A percentile compares a stretch with the other conserved stretches of the same genome.
These are phyloP conservation scores for Corniculantispora saksenae DNA, from an alignment of 2,329 filamentous ascomycete species.

Conservation along the genomic window DNA sequence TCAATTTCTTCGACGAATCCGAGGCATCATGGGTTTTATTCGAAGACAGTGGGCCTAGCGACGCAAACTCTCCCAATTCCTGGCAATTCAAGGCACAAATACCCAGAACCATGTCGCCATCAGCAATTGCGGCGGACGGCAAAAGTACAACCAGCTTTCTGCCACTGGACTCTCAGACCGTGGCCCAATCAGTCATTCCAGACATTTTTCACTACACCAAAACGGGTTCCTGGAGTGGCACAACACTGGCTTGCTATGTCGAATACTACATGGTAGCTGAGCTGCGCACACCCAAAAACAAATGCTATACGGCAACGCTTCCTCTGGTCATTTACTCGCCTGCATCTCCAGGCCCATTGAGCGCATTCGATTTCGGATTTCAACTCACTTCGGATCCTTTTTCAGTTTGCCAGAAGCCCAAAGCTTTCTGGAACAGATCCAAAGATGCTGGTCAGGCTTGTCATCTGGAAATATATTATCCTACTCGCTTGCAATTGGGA, in stretches of 20 bases:
- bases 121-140: background rate
- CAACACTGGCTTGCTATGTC: background rate
- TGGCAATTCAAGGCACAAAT: slow-evolving; percentile 2
- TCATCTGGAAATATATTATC: too few species aligned
- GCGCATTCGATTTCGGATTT: too few species aligned
- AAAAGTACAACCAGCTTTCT: background rate
- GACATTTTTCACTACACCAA: background rate
- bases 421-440: too few species aligned
- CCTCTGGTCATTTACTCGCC: background rate
- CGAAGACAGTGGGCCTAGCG: background rate
- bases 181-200: background rate
- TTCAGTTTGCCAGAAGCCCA: too few species aligned
- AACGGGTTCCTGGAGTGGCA: background rate
- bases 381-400: too few species aligned
- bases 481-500: too few species aligned
- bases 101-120: background rate
- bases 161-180: too few species aligned
- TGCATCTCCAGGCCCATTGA: too few species aligned
- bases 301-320: background rate
- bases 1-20: background rate
- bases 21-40: background rate
- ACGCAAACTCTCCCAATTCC: background rate
- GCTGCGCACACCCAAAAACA: background rate
- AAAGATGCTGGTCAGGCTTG: too few species aligned
- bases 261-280: background rate